Evolutionary conservation across 2,329 filamentous ascomycete genomes (phyloP), one percentile per base, ranked within the genome.

Genomic region (Lachnellula occidentalis): DNA sequence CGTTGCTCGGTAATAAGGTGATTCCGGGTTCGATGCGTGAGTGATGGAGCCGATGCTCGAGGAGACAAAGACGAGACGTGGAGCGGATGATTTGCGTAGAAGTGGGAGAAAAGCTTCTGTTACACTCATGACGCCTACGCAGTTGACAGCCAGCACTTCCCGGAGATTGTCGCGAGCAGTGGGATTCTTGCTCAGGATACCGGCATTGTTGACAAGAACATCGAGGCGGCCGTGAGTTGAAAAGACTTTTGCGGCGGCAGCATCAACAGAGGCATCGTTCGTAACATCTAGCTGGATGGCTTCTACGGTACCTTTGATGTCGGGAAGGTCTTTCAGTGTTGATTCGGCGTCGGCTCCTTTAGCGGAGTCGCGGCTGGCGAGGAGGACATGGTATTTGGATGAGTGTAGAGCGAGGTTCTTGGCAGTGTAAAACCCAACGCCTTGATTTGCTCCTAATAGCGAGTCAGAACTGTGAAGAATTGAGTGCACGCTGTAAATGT

Each of bases 351-450:
- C 36, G 5, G 22, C 24, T 2, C 57, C 58, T 15, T 57, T 57
- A 14, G 45, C 11, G 15, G 34, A 12, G 17, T 52, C 48, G 43
- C 61, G 57, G 45, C 53, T 50, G 9, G 51, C 48, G 17, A 61
- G 37, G 19, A 63, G 45, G 19, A 63, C 36, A 27, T 63, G 59
- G 42, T 61, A 61, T 34, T 50, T 50, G 22, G 51, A 31, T 14
- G 54, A 51, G 31, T 48, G 37, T 5, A 46, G 39, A 39, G 60
- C 47, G 36, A 61, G 58, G 41, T 58, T 63, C 3, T 64, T 66
- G 11, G 69, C 67, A 0, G 73, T 67, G 48, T 75, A 72, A 2
- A 70, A 67, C 1, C 74, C 73, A 1, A 76, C 64, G 4, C 74
- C 74, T 1, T 64, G 67, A 51, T 76, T 76, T 19, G 72, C 68